These are phyloP conservation scores for Bocquillonia castaneifolia DNA, from an alignment of 441 rosid species.

Conservation along the genomic window DNA sequence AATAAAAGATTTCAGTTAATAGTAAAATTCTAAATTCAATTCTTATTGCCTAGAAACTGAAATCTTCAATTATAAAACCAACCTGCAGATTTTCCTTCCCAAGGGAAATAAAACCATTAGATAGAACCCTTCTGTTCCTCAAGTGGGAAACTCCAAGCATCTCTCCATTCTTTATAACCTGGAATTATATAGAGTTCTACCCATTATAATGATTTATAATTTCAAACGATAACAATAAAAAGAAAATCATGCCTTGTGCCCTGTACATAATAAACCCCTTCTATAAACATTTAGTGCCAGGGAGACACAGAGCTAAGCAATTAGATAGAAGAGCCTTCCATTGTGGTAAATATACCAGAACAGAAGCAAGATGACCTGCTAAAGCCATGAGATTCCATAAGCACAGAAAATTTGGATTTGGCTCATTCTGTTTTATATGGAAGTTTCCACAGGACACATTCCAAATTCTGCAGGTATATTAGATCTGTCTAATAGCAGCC, in stretches of 20 bases:
- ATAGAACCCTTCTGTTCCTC: conserved; percentile 86
- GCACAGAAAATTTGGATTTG: neutral
- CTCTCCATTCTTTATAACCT: conserved; percentile 98
- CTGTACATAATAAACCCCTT: no score
- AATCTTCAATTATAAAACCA: conserved; percentile 25
- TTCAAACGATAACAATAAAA: neutral
- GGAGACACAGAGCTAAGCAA: neutral
- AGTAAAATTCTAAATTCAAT: conserved; percentile 21
- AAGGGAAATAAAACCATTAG: conserved; percentile 84
- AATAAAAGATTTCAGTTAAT: conserved; percentile 28
- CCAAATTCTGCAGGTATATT: neutral
- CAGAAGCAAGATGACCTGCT: neutral
- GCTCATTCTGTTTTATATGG: conserved; percentile 6
- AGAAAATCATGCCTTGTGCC: neutral
- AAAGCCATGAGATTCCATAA: conserved; percentile 1
- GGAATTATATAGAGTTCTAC: conserved; percentile 23
- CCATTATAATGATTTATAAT: neutral
- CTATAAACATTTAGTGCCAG: neutral
- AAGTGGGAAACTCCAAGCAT: conserved; percentile 99
- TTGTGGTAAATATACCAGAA: neutral
- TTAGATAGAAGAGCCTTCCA: neutral
- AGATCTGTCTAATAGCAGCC: conserved; percentile 3
- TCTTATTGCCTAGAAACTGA: conserved; percentile 11
- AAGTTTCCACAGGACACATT: neutral
- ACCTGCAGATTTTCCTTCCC: conserved; percentile 97